Evolutionary conservation across 345 rosid genomes (phyloP), one percentile per base, ranked within the genome.

Genomic region (Salix suchowensis): DNA sequence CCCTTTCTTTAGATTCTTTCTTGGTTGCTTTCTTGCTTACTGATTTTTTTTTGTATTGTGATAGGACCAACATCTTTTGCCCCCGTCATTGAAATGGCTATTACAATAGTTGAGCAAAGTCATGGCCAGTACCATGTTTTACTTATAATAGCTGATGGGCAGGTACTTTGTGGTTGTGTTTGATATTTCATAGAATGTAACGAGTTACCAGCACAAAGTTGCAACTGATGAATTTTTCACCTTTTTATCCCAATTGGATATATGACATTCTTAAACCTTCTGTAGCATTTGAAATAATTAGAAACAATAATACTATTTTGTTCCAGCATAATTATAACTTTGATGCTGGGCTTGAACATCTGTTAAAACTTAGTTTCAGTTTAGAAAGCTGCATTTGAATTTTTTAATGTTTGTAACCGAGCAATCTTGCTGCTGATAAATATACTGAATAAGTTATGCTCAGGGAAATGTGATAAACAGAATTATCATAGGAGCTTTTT

Each of bases 51-150:
- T 46, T 77, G 72, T 65, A 10, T 10, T 58, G 61, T 73, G 67
- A 36, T 83, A 94, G 98, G 98, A 6, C 98, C 98, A 8, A 96
- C 99, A n/a, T 93, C 99, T 4, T 96, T 96, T 89, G 98, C 98
- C 7, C 98, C 99, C 0, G 61, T 93, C 68, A 91, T 96, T 74
- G 98, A 96, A 71, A 96, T 90, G 98, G 98, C 95, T 26, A 96
- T 92, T 90, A 88, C 95, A 32, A 91, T 92, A 72, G 99, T 96
- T 76, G 95, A 92, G 84, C 87, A 84, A 86, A 96, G 97, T 75
- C 84, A 89, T 67, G 98, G 98, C 40, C 99, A 93, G 77, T 96
- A 96, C 86, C 99, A 96, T 67, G 99, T 96, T 40, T 73, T 96
- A 75, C 78, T 96, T 82, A 92, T 96, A 76, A 90, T 96, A 79